Evolutionary conservation across 495 filamentous ascomycete species (phyloP).

Genomic region (Penicillium antarcticum): DNA sequence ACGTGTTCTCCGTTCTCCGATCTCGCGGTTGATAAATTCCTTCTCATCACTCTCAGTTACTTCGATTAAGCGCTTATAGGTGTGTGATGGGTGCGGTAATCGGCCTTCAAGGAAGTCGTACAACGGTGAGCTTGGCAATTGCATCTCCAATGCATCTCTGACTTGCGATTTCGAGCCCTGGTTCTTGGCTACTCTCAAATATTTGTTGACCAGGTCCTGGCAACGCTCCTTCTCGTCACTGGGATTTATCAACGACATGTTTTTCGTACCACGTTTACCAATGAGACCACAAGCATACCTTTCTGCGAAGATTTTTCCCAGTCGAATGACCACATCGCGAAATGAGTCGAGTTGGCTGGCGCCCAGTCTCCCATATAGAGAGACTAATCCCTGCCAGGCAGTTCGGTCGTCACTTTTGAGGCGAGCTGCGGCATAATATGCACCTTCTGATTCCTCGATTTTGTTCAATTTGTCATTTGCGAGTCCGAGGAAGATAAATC

Average conservation of each 20-base stretch:
- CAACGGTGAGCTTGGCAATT: constrained; percentile 72
- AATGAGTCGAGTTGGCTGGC: constrained; percentile 68
- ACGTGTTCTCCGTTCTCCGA: constrained; percentile 82
- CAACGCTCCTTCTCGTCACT: constrained; percentile 67
- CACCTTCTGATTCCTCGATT: constrained; percentile 64
- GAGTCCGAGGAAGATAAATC: constrained; percentile 78
- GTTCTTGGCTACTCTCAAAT: constrained; percentile 62
- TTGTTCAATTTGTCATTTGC: constrained; percentile 72
- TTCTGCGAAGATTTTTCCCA: constrained; percentile 72
- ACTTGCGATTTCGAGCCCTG: constrained; percentile 70
- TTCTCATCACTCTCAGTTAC: constrained; percentile 84
- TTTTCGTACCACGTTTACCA: not conserved
- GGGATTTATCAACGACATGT: not conserved
- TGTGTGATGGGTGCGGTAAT: constrained; percentile 73
- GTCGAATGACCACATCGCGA: constrained; percentile 62
- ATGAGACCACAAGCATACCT: constrained; percentile 39
- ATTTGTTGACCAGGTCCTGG: constrained; percentile 79
- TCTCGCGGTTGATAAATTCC: constrained; percentile 85
- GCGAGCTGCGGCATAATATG: constrained; percentile 72
- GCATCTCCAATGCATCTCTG: constrained; percentile 66
- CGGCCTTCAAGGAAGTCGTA: constrained; percentile 84
- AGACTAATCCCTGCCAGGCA: constrained; percentile 89
- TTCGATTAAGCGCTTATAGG: constrained; percentile 80
- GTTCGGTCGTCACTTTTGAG: constrained; percentile 60
- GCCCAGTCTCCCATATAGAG: constrained; percentile 75